These are phyloP conservation scores for Scutellaria baicalensis DNA, from an alignment of 257 asterid genomes.

Conservation along the genomic window DNA sequence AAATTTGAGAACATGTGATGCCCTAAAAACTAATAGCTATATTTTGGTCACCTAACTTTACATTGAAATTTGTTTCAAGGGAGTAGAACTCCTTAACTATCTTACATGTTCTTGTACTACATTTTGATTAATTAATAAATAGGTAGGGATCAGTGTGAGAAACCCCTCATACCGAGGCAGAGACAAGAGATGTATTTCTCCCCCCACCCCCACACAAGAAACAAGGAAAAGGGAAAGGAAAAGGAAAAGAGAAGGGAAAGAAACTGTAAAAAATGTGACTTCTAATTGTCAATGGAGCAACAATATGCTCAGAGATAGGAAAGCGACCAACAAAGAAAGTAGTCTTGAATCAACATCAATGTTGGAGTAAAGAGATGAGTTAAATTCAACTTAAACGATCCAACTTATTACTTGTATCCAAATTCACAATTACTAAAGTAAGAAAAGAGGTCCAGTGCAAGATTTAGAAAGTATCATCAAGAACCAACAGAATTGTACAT, in stretches of 20 bases:
- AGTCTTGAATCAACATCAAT: neutral
- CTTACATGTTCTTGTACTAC: neutral
- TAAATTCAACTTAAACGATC: neutral
- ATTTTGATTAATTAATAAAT: neutral
- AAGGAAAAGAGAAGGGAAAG: neutral
- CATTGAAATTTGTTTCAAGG: neutral
- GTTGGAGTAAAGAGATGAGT: neutral
- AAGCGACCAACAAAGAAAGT: neutral
- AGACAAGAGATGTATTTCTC: neutral
- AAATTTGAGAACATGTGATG: neutral
- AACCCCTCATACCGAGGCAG: neutral
- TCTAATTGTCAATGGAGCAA: neutral
- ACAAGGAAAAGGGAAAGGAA: neutral
- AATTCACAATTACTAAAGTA: neutral
- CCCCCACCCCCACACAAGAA: neutral
- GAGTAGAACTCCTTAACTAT: neutral
- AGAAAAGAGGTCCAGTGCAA: neutral
- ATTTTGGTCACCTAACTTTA: neutral
- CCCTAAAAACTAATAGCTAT: neutral
- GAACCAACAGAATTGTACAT: slow-evolving; percentile 1
- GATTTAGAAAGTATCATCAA: slow-evolving; percentile 3
- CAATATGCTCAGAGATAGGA: neutral
- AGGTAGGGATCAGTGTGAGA: neutral
- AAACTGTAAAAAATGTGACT: neutral
- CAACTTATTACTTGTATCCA: neutral